Evolutionary conservation across 805 yeast species (phyloP).

Genomic region (Hanseniaspora jakobsenii): DNA sequence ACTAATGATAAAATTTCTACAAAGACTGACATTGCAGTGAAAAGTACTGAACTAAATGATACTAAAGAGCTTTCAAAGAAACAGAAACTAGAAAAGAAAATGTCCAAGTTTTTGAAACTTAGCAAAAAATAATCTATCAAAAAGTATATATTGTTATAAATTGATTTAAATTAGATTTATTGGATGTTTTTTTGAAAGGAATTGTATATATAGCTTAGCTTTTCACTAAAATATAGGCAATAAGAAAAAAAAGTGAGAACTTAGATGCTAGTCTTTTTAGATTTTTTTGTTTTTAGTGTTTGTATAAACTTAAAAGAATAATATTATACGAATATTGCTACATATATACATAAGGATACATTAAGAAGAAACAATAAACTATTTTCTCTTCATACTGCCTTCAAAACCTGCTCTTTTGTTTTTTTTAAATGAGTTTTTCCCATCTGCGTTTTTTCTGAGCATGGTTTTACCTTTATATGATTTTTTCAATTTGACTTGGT

Average conservation of each 20-base stretch:
- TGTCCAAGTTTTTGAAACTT: constrained; percentile 32
- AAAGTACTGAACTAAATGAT: background rate
- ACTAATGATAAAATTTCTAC: too few species aligned
- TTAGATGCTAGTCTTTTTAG: too few species aligned
- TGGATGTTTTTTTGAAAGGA: background rate
- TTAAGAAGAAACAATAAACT: background rate
- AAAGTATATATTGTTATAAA: constrained; percentile 11
- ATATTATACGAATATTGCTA: background rate
- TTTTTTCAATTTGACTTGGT: constrained; percentile 50
- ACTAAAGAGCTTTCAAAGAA: constrained; percentile 1
- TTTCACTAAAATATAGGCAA: too few species aligned
- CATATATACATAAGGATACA: background rate
- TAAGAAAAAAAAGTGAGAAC: too few species aligned
- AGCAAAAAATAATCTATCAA: constrained; percentile 27
- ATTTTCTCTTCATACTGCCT: constrained; percentile 40
- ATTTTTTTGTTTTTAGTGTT: too few species aligned
- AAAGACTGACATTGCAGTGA: too few species aligned
- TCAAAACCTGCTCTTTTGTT: constrained; percentile 77
- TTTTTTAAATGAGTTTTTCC: too few species aligned
- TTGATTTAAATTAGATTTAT: constrained; percentile 7
- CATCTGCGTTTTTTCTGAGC: too few species aligned
- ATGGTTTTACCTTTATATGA: constrained; percentile 17
- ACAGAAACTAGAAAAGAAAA: constrained; percentile 21
- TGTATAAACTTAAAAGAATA: background rate
- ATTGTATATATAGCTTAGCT: too few species aligned